phyloP scores from a whole-genome alignment of 768 basidiomycete genomes.

The Cystobasidium tubakii region DNA sequence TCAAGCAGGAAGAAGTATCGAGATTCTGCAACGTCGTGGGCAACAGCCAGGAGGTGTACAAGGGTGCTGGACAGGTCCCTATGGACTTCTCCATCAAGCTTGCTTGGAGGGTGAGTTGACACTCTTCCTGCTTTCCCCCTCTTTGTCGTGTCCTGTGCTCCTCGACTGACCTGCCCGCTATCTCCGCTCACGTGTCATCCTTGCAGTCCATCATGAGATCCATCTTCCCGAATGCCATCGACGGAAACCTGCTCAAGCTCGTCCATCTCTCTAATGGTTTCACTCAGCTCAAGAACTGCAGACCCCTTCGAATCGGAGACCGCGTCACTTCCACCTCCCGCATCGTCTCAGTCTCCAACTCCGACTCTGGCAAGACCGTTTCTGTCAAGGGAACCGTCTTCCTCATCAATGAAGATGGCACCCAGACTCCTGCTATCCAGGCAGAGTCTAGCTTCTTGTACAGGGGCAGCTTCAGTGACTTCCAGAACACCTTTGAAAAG shows the following conservation, averaged over 20 bases:
- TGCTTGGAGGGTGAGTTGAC: conserved; percentile 86
- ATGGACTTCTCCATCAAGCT: conserved; percentile 99
- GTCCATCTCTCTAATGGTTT: conserved; percentile 98
- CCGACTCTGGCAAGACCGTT: conserved; percentile 86
- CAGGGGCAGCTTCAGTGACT: conserved; percentile 89
- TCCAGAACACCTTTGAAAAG: conserved; percentile 90
- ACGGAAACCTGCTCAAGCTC: conserved; percentile 89
- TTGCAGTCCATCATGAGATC: conserved; percentile 93
- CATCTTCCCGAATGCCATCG: conserved; percentile 85
- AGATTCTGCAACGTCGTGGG: conserved; percentile 75
- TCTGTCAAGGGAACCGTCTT: conserved; percentile 64
- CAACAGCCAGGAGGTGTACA: conserved; percentile 86
- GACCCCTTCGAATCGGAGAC: conserved; percentile 74
- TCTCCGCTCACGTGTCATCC: neutral
- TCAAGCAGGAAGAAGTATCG: conserved; percentile 67
- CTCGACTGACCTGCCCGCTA: neutral
- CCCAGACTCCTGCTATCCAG: conserved; percentile 75
- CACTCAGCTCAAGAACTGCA: conserved; percentile 72
- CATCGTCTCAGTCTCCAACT: conserved; percentile 82
- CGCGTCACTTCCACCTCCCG: conserved; percentile 81
- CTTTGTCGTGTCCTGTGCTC: too few relatives aligned
- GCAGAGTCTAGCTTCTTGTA: conserved; percentile 94
- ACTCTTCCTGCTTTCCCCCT: neutral
- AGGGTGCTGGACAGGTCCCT: conserved; percentile 76
- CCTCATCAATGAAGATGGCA: conserved; percentile 46